Conservation (phyloP, 768 basidiomycete species). For the Filobasidium wieringae region DNA sequence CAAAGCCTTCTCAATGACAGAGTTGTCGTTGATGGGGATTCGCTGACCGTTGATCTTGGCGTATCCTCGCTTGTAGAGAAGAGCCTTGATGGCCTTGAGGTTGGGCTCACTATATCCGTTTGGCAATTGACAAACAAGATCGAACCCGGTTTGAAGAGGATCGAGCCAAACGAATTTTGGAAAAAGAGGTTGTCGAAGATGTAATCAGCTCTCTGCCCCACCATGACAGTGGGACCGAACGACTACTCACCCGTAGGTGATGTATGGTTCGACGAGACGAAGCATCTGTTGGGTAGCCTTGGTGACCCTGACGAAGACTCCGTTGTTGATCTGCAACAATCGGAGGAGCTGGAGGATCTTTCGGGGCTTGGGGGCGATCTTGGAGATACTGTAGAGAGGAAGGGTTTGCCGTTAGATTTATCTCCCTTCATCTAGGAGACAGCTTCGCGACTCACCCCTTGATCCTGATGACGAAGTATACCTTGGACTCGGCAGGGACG, state of each 20-base stretch:
- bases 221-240: slow-evolving; percentile 8
- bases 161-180: too few species aligned
- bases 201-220: slow-evolving; percentile 20
- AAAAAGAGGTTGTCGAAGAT: slow-evolving; percentile 6
- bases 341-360: slow-evolving; percentile 98
- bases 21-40: slow-evolving; percentile 87
- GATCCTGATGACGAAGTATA: slow-evolving; percentile 95
- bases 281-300: slow-evolving; percentile 97
- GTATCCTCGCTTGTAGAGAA: slow-evolving; percentile 99
- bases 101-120: slow-evolving; percentile 89
- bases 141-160: neutral
- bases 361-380: slow-evolving; percentile 97
- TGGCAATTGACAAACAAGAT: neutral
- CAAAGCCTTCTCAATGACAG: slow-evolving; percentile 77
- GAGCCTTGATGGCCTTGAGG: slow-evolving; percentile 87
- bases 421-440: slow-evolving; percentile 8
- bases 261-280: slow-evolving; percentile 89
- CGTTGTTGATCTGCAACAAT: slow-evolving; percentile 98
- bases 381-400: slow-evolving; percentile 71
- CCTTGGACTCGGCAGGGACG: slow-evolving; percentile 89
- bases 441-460: slow-evolving; percentile 58
- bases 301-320: slow-evolving; percentile 94
- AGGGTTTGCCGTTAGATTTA: neutral
- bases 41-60: slow-evolving; percentile 97
- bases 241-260: slow-evolving; percentile 75